A percentile compares a stretch with the other conserved stretches of the same genome.
Evolutionary conservation across 108 stramenopile genomes (phyloP).

Genomic region (Skeletonema potamos): DNA sequence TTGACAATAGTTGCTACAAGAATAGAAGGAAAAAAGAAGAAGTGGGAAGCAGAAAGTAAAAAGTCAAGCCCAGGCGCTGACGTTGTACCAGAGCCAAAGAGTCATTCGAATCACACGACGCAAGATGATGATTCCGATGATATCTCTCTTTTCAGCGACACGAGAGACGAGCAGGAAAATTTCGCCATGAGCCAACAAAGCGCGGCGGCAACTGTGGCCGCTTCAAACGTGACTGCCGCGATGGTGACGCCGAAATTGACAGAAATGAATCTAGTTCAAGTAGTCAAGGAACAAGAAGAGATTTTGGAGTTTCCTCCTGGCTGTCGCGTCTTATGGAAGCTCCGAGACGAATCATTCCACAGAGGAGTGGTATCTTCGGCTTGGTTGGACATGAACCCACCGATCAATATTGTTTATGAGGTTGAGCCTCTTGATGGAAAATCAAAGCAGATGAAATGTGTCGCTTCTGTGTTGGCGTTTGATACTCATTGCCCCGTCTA

Average conservation of each 20-base stretch:
- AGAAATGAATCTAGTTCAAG: neutral
- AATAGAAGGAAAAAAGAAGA: neutral
- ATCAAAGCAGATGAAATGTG: neutral
- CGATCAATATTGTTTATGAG: neutral
- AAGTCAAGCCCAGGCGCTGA: neutral
- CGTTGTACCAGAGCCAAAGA: neutral
- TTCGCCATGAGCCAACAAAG: neutral
- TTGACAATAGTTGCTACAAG: neutral
- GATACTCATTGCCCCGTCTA: slow-evolving; percentile 12
- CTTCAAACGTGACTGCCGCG: neutral
- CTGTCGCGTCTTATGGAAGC: slow-evolving; percentile 13
- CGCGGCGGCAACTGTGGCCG: neutral
- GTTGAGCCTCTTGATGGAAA: neutral
- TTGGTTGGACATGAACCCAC: neutral
- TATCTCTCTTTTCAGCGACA: slow-evolving; percentile 7
- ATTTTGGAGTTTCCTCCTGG: slow-evolving; percentile 3
- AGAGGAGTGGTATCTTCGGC: neutral
- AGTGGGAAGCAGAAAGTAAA: neutral
- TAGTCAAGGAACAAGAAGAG: neutral
- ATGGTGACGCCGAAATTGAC: neutral
- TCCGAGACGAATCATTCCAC: neutral
- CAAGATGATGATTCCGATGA: slow-evolving; percentile 8
- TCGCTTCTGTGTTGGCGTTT: slow-evolving; percentile 1
- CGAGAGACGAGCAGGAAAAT: neutral
- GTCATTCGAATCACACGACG: neutral